These are phyloP conservation scores for Aphanomyces cochlioides DNA, from an alignment of 352 stramenopile genomes.

Conservation along the genomic window DNA sequence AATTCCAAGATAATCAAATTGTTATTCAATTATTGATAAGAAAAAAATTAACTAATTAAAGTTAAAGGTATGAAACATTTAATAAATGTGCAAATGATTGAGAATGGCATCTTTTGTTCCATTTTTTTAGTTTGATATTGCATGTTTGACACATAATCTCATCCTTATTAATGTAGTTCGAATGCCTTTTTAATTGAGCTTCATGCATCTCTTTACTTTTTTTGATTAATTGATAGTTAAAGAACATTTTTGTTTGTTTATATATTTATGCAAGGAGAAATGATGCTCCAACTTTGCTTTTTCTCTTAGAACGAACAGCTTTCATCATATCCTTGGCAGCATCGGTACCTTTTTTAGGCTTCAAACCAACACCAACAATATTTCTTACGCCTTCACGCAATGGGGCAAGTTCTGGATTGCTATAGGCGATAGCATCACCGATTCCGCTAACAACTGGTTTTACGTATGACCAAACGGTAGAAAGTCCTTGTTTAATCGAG, in stretches of 20 bases:
- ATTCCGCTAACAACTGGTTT: background rate
- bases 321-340: background rate
- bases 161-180: background rate
- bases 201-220: too few relatives aligned
- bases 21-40: background rate
- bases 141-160: background rate
- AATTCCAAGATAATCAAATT: background rate
- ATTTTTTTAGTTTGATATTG: background rate
- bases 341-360: background rate
- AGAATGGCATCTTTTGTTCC: background rate
- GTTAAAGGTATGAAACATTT: background rate
- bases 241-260: too few relatives aligned
- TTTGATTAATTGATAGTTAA: too few relatives aligned
- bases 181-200: too few relatives aligned
- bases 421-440: background rate
- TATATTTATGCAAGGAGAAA: background rate
- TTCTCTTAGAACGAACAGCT: background rate
- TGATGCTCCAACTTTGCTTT: background rate
- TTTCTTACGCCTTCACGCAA: background rate
- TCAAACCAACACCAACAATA: background rate
- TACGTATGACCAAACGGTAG: background rate
- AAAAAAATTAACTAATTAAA: background rate
- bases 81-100: background rate
- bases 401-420: too few relatives aligned
- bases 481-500: background rate